These are phyloP conservation scores for Hanseniaspora uvarum DNA, from an alignment of 1,139 yeast species.

Conservation along the genomic window DNA sequence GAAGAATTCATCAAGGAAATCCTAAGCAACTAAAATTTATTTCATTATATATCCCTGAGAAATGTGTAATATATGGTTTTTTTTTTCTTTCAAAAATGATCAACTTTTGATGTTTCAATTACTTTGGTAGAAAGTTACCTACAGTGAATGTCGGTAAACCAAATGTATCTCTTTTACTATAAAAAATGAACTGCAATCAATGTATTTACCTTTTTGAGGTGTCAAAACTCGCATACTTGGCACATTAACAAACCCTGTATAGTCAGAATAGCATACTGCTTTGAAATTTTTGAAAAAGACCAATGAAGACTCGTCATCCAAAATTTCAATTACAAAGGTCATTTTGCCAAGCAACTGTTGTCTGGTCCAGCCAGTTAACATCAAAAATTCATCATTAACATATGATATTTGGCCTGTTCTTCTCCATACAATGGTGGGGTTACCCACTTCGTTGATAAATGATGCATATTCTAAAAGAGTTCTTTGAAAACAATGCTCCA, in stretches of 20 bases:
- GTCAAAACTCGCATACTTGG: constrained; percentile 39
- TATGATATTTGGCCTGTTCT: constrained; percentile 92
- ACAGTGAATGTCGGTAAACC: constrained; percentile 95
- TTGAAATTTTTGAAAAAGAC: constrained; percentile 81
- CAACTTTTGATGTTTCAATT: background rate
- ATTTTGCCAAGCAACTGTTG: constrained; percentile 53
- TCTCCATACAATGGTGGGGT: constrained; percentile 93
- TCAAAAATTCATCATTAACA: constrained; percentile 83
- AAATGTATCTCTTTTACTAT: constrained; percentile 86
- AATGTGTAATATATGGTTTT: background rate
- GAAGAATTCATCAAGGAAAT: constrained; percentile 89
- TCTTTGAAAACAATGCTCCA: constrained; percentile 93
- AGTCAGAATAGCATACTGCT: constrained; percentile 83
- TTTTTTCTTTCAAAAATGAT: no score
- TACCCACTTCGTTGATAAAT: constrained; percentile 73
- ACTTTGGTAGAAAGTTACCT: constrained; percentile 74
- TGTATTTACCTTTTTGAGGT: constrained; percentile 32
- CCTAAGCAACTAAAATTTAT: constrained; percentile 39
- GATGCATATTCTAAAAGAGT: constrained; percentile 81
- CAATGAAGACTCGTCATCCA: constrained; percentile 78
- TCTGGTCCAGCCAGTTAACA: constrained; percentile 79
- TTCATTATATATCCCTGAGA: background rate
- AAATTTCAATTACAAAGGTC: constrained; percentile 74
- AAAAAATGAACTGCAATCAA: constrained; percentile 78
- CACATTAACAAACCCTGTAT: constrained; percentile 77